These are phyloP conservation scores for Ilyonectria mors-panacis DNA, from an alignment of 2,329 filamentous ascomycete species.

Conservation along the genomic window DNA sequence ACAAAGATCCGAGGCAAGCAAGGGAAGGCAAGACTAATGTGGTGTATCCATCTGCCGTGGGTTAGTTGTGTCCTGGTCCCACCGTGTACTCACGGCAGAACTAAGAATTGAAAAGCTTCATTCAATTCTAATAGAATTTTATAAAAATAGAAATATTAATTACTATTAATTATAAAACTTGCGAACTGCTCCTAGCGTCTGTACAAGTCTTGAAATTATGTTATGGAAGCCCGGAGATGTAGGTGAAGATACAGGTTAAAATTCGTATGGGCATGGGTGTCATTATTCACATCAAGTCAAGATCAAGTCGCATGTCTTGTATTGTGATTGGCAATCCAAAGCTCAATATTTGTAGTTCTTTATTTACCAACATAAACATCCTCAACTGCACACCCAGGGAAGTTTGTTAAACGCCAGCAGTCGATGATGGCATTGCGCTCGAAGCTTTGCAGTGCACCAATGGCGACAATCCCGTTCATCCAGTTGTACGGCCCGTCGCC, in stretches of 20 bases:
- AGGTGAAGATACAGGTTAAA: not conserved
- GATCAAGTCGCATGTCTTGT: not conserved
- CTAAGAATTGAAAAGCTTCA: too few relatives aligned
- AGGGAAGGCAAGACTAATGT: not conserved
- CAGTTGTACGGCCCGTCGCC: slow-evolving; percentile 21
- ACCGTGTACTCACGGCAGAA: too few relatives aligned
- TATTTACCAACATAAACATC: slow-evolving; percentile 19
- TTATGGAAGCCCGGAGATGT: too few relatives aligned
- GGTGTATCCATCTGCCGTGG: not conserved
- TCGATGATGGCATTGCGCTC: slow-evolving; percentile 19
- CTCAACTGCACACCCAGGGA: slow-evolving; percentile 7
- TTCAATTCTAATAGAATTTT: too few relatives aligned
- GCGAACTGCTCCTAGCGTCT: too few relatives aligned
- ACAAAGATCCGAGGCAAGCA: not conserved
- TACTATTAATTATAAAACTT: too few relatives aligned
- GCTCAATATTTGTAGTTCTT: not conserved
- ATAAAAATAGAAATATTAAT: too few relatives aligned
- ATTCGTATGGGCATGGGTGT: not conserved
- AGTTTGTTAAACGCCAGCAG: slow-evolving; percentile 25
- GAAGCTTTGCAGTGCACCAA: slow-evolving; percentile 13
- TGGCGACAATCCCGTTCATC: slow-evolving; percentile 26
- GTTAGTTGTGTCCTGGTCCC: too few relatives aligned
- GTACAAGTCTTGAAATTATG: too few relatives aligned
- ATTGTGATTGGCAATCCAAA: not conserved
- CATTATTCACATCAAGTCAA: not conserved